These are phyloP conservation scores for Camptophora hylomeconis DNA, from an alignment of 2,329 filamentous ascomycete genomes.

Conservation along the genomic window DNA sequence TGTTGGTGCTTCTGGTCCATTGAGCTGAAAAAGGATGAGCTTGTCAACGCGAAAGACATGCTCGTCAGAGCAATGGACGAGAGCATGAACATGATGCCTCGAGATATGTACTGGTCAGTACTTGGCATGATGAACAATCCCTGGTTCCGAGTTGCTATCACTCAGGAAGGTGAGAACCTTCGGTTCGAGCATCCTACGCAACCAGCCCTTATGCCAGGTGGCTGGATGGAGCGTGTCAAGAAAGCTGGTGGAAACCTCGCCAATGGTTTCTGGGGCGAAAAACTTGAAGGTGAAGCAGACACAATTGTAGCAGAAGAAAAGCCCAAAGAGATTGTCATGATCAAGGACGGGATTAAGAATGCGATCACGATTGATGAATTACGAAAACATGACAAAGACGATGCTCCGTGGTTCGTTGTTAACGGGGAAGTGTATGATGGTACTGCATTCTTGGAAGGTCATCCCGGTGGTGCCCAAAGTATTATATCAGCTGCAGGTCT, in stretches of 20 bases:
- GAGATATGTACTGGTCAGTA: conserved; percentile 94
- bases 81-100: conserved; percentile 69
- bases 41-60: conserved; percentile 56
- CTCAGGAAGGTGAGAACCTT: conserved; percentile 49
- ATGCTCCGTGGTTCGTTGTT: conserved; percentile 74
- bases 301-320: conserved; percentile 35
- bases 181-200: conserved; percentile 83
- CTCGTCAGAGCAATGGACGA: conserved; percentile 85
- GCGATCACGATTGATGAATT: conserved; percentile 60
- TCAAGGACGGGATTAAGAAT: conserved; percentile 50
- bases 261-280: conserved; percentile 79
- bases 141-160: conserved; percentile 74
- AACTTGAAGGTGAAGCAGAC: conserved; percentile 38
- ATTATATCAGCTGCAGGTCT: conserved; percentile 71
- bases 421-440: conserved; percentile 84
- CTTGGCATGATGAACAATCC: conserved; percentile 97
- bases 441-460: conserved; percentile 62
- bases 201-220: conserved; percentile 60
- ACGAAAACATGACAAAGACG: conserved; percentile 49
- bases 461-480: conserved; percentile 76
- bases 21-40: conserved; percentile 48
- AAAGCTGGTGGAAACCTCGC: conserved; percentile 64
- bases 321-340: conserved; percentile 62
- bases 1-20: conserved; percentile 91
- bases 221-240: conserved; percentile 91